phyloP scores from a whole-genome alignment of 176 grass and related monocot genomes.

The Canna indica region DNA sequence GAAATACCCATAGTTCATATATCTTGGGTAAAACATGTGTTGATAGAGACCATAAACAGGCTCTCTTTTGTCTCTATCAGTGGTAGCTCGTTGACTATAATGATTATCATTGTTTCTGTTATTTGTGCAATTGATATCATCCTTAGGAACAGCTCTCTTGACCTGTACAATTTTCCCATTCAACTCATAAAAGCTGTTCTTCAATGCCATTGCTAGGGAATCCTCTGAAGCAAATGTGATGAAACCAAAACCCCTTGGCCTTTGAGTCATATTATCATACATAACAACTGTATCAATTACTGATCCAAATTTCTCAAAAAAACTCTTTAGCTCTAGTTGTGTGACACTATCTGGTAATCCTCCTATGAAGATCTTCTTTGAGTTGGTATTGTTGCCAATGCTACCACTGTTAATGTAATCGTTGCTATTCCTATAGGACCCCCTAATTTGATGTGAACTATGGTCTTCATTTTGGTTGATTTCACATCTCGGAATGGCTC shows the following conservation, averaged over 20 bases:
- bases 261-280: constrained; percentile 21
- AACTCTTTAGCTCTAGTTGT: constrained; percentile 22
- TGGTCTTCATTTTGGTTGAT: constrained; percentile 12
- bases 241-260: constrained; percentile 52
- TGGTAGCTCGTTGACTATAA: constrained; percentile 12
- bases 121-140: constrained; percentile 20
- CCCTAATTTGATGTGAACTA: constrained; percentile 14
- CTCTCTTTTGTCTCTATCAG: constrained; percentile 1
- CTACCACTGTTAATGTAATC: neutral
- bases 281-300: constrained; percentile 44
- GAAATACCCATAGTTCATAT: constrained; percentile 1
- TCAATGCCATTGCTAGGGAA: constrained; percentile 27
- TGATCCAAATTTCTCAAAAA: constrained; percentile 51
- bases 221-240: constrained; percentile 43
- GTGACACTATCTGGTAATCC: constrained; percentile 39
- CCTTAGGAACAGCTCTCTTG: constrained; percentile 34
- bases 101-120: constrained; percentile 3
- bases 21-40: constrained; percentile 1
- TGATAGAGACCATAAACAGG: constrained; percentile 17
- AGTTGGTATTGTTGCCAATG: constrained; percentile 8
- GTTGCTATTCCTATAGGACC: neutral
- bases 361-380: constrained; percentile 60
- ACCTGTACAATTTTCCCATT: constrained; percentile 37
- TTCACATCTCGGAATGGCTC: constrained; percentile 10
- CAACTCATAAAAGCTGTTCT: constrained; percentile 35